Conservation (phyloP, 2,329 filamentous ascomycete genomes). For the Microdochium bolleyi region DNA sequence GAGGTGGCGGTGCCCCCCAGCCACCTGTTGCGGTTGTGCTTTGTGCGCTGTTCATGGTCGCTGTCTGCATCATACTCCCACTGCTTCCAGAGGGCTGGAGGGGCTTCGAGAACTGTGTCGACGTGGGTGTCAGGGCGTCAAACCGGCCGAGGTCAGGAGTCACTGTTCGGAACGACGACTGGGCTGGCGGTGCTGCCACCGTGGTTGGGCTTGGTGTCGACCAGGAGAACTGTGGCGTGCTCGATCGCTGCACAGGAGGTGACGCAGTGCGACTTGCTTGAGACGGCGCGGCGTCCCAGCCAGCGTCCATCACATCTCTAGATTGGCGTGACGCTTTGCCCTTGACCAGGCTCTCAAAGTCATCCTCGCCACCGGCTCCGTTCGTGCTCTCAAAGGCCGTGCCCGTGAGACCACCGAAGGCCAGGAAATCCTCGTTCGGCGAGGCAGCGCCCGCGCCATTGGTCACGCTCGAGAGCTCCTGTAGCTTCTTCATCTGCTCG, state of each 20-base stretch:
- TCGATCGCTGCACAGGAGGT: slow-evolving; percentile 23
- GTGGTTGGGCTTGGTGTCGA: slow-evolving; percentile 45
- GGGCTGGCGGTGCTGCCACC: slow-evolving; percentile 26
- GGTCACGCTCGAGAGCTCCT: slow-evolving; percentile 63
- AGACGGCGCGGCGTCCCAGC: slow-evolving; percentile 39
- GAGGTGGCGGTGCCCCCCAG: slow-evolving; percentile 31
- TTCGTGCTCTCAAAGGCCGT: slow-evolving; percentile 41
- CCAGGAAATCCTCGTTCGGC: slow-evolving; percentile 59
- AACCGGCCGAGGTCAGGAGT: slow-evolving; percentile 51
- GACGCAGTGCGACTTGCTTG: slow-evolving; percentile 20
- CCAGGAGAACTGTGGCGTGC: slow-evolving; percentile 54
- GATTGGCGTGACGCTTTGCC: slow-evolving; percentile 45
- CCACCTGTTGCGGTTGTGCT: slow-evolving; percentile 36
- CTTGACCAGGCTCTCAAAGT: slow-evolving; percentile 87
- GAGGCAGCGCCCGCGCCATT: slow-evolving; percentile 38
- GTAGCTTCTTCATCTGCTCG: slow-evolving; percentile 81
- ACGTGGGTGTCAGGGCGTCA: slow-evolving; percentile 45
- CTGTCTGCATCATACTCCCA: slow-evolving; percentile 6
- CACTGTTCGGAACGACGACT: slow-evolving; percentile 43
- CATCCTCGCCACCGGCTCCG: slow-evolving; percentile 52
- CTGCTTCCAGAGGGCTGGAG: slow-evolving; percentile 33
- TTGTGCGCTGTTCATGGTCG: slow-evolving; percentile 13
- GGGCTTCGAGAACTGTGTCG: slow-evolving; percentile 57
- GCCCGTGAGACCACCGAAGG: slow-evolving; percentile 60
- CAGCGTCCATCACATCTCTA: slow-evolving; percentile 32